Percentiles rank a stretch among this genome's conserved stretches.
phyloP scores from a whole-genome alignment of 352 stramenopile genomes.

The Proteromonas lacertae region DNA sequence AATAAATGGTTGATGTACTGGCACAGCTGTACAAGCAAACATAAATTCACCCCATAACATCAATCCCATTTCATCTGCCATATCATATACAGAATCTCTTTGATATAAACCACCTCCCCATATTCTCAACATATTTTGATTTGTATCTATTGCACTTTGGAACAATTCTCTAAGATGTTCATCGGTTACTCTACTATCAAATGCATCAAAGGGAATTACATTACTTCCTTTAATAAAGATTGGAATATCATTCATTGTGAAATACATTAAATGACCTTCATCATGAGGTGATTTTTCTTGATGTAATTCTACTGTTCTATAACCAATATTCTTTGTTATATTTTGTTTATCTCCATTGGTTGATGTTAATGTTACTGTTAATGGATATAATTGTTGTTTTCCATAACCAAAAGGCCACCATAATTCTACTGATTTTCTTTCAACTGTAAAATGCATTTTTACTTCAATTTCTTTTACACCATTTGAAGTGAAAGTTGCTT shows the following conservation, averaged over 20 bases:
- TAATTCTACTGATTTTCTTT: too few relatives aligned
- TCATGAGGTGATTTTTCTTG: too few relatives aligned
- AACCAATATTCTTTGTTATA: not conserved
- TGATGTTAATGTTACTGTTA: not conserved
- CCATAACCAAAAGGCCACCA: not conserved
- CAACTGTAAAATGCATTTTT: too few relatives aligned
- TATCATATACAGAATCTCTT: conserved; percentile 28
- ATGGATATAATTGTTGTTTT: not conserved
- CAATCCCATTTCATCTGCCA: conserved; percentile 33
- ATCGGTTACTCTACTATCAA: not conserved
- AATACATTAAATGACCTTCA: not conserved
- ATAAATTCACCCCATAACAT: conserved; percentile 52
- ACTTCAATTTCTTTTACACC: too few relatives aligned
- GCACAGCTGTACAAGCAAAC: conserved; percentile 45
- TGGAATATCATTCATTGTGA: not conserved
- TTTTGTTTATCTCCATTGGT: not conserved
- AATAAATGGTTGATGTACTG: conserved; percentile 23
- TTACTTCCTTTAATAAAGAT: not conserved
- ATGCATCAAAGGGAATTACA: not conserved
- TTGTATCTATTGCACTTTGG: conserved; percentile 1
- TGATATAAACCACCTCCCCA: conserved; percentile 48
- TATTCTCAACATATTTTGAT: conserved; percentile 20
- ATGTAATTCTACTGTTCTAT: not conserved
- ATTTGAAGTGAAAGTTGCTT: too few relatives aligned
- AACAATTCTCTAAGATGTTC: conserved; percentile 1